phyloP scores from a whole-genome alignment of 1,284 basidiomycete species.

The Cryptococcus sp. region DNA sequence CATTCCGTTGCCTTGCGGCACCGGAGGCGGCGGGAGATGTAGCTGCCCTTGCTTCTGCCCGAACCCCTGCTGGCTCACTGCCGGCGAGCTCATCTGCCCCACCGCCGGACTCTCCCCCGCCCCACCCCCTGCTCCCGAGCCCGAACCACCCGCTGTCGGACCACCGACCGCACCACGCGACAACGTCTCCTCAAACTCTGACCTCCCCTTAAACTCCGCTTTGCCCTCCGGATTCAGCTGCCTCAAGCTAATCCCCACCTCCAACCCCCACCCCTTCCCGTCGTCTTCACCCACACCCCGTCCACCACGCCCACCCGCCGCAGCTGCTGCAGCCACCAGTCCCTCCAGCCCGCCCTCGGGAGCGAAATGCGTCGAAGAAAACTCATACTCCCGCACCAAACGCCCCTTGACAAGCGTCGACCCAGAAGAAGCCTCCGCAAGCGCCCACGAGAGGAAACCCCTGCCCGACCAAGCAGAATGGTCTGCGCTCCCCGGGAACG shows the following conservation, averaged over 20 bases:
- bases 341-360: slow-evolving; percentile 40
- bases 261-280: slow-evolving; percentile 45
- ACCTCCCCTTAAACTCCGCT: slow-evolving; percentile 30
- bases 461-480: slow-evolving; percentile 36
- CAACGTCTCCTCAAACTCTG: slow-evolving; percentile 42
- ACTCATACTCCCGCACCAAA: slow-evolving; percentile 39
- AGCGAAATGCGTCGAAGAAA: slow-evolving; percentile 30
- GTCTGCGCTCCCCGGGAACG: slow-evolving; percentile 13
- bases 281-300: slow-evolving; percentile 23
- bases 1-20: background rate
- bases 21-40: background rate
- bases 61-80: background rate
- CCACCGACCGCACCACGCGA: slow-evolving; percentile 3
- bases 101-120: slow-evolving; percentile 6
- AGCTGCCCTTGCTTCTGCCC: slow-evolving; percentile 4
- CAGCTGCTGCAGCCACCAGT: slow-evolving; percentile 34
- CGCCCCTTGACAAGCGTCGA: slow-evolving; percentile 37
- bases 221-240: slow-evolving; percentile 42
- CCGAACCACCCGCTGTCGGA: background rate
- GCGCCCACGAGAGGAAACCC: slow-evolving; percentile 44
- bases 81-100: slow-evolving; percentile 2
- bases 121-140: background rate
- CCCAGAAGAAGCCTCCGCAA: slow-evolving; percentile 30
- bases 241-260: slow-evolving; percentile 39
- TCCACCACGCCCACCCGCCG: background rate